Conservation (phyloP, 306 rosid genomes). For the Begonia peltatifolia region DNA sequence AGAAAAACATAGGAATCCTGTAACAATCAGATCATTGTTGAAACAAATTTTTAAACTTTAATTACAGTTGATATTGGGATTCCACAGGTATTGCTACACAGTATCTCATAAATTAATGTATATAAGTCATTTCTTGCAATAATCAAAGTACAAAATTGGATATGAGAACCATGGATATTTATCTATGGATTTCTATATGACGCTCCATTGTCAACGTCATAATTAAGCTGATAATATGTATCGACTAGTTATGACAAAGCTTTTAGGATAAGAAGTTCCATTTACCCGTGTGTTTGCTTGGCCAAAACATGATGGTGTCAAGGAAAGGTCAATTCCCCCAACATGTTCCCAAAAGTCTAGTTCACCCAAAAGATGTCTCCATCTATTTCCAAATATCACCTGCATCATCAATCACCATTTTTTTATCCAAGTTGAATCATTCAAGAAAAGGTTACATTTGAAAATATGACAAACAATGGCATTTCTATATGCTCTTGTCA, state of each 20-base stretch:
- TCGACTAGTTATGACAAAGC: neutral
- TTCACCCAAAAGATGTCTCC: constrained; percentile 92
- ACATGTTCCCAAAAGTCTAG: constrained; percentile 92
- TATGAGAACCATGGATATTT: neutral
- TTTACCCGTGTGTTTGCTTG: constrained; percentile 90
- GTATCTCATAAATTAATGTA: too few species aligned
- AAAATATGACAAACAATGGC: too few species aligned
- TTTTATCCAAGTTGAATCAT: too few species aligned
- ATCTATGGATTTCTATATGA: neutral
- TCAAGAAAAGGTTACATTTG: too few species aligned
- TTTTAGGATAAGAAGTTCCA: constrained; percentile 3
- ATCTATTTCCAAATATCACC: constrained; percentile 92
- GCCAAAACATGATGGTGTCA: constrained; percentile 96
- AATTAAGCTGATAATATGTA: neutral
- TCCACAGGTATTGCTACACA: too few species aligned
- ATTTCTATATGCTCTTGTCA: too few species aligned
- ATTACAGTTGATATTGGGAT: too few species aligned
- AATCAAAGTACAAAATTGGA: neutral
- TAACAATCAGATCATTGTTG: too few species aligned
- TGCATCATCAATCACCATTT: constrained; percentile 19
- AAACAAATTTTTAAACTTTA: too few species aligned
- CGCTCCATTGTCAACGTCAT: neutral
- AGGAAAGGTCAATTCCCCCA: constrained; percentile 77
- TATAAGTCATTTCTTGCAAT: too few species aligned
- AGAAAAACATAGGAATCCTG: too few species aligned